Evolutionary conservation across 2,329 filamentous ascomycete genomes (phyloP).

Genomic region (Colletotrichum nymphaeae): DNA sequence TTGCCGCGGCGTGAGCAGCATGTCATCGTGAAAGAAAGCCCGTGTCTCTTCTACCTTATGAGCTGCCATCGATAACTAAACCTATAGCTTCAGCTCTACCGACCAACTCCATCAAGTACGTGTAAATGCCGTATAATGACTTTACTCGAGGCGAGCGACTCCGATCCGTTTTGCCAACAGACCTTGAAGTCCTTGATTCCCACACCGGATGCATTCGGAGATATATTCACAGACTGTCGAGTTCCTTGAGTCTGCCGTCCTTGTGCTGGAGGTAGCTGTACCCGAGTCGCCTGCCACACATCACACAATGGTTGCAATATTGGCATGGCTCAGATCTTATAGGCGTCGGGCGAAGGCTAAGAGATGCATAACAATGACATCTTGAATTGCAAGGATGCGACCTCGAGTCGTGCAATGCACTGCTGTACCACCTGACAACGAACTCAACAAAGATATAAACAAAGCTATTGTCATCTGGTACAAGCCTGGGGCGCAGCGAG

Average conservation of each 20-base stretch:
- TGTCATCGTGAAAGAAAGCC: neutral
- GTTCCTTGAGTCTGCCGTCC: neutral
- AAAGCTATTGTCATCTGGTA: neutral
- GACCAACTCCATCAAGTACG: neutral
- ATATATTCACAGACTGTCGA: too few species aligned
- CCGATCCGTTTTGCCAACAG: neutral
- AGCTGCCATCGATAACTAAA: neutral
- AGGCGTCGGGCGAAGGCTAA: neutral
- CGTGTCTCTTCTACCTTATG: neutral
- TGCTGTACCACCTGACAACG: neutral
- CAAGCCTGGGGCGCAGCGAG: neutral
- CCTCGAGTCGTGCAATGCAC: neutral
- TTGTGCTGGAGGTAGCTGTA: too few species aligned
- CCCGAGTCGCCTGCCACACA: neutral
- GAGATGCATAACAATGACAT: constrained; percentile 1
- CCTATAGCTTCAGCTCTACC: neutral
- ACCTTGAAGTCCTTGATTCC: too few species aligned
- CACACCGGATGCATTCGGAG: too few species aligned
- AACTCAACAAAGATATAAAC: neutral
- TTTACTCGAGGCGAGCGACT: neutral
- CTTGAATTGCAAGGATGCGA: neutral
- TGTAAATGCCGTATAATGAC: neutral
- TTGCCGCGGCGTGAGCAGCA: neutral
- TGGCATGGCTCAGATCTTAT: constrained; percentile 5
- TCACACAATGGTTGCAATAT: neutral